Evolutionary conservation across 345 rosid species (phyloP), one percentile per base, ranked within the genome.

Genomic region (Pistacia integerrima): DNA sequence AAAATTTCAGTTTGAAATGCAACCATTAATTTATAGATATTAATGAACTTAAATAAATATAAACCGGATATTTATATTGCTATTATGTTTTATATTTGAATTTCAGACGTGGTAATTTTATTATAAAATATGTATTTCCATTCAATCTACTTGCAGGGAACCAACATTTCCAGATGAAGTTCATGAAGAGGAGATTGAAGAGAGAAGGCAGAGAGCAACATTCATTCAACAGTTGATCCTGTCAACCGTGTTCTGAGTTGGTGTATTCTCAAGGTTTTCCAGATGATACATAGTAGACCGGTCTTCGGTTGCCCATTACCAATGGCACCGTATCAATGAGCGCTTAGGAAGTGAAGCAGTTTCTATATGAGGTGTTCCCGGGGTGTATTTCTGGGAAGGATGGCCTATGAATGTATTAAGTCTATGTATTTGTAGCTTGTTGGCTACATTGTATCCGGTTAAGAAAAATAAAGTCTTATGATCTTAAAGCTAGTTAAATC

Each of bases 211-310:
- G 74, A 88, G 81, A 79, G 88, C 87, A 2, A 76, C 77, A 49
- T 90, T 88, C 38, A 81, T 79, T 44, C 87, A 83, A 76, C 76
- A 86, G 74, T 35, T 88, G 87, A 64, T 87, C 8, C 65, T 76
- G 35, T 90, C 94, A 41, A 82, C 80, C 48, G 81, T 87, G 77
- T 79, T 87, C 77, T 52, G n/a, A 44, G 48, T 22, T 49, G 28
- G 48, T 0, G 77, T 38, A 35, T 30, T 14, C 11, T 2, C 16
- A 69, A 56, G 62, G 51, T 64, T 69, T 60, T 20, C 64, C 51
- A n/a, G 44, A 76, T 49, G 77, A 36, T 44, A 74, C 77, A 54
- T 68, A 62, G 69, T 18, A 14, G 58, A 60, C 8, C 64, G 30
- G 41, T 44, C 12, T 5, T 57, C 56, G 6, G 59, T 48, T 4